Conservation (phyloP, 192 early-diverging fungal genomes). For the Ambispora gerdemannii region DNA sequence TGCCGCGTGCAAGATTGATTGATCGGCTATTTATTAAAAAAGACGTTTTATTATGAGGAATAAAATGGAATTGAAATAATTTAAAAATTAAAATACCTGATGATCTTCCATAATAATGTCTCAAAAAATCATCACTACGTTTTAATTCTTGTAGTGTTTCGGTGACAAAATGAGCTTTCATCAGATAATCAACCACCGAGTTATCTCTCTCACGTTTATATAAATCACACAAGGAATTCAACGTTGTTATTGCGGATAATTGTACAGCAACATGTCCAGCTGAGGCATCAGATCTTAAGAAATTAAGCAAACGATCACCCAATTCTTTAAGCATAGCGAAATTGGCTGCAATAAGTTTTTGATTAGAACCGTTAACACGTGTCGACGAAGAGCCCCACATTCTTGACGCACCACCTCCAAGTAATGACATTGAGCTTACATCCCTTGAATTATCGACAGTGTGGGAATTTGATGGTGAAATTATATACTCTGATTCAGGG, state of each 20-base stretch:
- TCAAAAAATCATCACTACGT: constrained; percentile 19
- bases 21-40: constrained; percentile 2
- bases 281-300: constrained; percentile 76
- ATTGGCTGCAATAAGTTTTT: constrained; percentile 42
- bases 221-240: constrained; percentile 65
- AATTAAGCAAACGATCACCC: constrained; percentile 72
- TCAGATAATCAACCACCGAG: constrained; percentile 44
- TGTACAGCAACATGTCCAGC: constrained; percentile 80
- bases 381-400: not conserved
- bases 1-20: constrained; percentile 31
- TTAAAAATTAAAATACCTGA: constrained; percentile 7
- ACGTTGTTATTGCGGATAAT: constrained; percentile 75
- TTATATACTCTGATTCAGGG: not conserved
- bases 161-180: constrained; percentile 13
- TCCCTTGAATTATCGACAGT: constrained; percentile 8
- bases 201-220: constrained; percentile 44
- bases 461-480: constrained; percentile 34
- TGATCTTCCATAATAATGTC: not conserved
- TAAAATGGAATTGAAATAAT: not conserved
- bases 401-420: constrained; percentile 1
- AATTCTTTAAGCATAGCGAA: constrained; percentile 47
- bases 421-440: not conserved
- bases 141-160: constrained; percentile 1
- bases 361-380: constrained; percentile 22
- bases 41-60: too few species aligned